Base-by-base conservation (phyloP, 2,329 filamentous ascomycete genomes). In the Leptosphaerulina australis region DNA sequence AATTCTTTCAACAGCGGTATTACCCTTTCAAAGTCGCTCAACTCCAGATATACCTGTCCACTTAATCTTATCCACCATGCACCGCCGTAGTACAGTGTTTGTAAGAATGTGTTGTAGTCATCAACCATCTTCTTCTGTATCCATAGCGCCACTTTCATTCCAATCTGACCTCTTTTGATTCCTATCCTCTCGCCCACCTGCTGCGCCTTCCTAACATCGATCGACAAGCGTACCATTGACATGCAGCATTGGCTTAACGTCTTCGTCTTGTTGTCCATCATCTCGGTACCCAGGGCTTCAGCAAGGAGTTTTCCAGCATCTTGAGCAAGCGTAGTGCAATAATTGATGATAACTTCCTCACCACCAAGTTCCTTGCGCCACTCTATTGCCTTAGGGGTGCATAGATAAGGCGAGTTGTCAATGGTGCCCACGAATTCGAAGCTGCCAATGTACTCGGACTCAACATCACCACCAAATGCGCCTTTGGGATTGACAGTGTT, bases 1-100 rank as follows among this genome's bases (percentile, higher is more conserved):
- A 88, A 59, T 25, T 77, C 74, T 66, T 82, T 81, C 63, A 94
- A 70, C 7, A 81, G 75, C 40, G 77, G 67, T 0, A 80, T 89
- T 3, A 81, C 80, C 82, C 83, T 89, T 67, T 87, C 83, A 66
- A 94, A 96, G 71, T 97, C 91, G 10, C 79, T 79, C 57, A 87
- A 69, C 20, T 90, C 90, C n/a, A 97, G 74, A 68, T 94, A 97
- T 0, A 94, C 81, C 77, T 96, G 91, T 11, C 83, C 90, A 67
- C 88, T 91, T 37, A 96, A 65, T 38, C 93, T 77, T 0, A 81
- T 78, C 88, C 88, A 96, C 68, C 86, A 82, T 44, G 79, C 78
- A 0, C 80, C 81, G 0, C 74, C 79, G 58, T 91, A 84, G 7
- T 80, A 71, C 49, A 84, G 84, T 2, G 88, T 66, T 1, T 86